Percentiles rank a stretch among this genome's conserved stretches.
phyloP scores from a whole-genome alignment of 2,329 filamentous ascomycete species.

The Cladosporium cucumerinum region DNA sequence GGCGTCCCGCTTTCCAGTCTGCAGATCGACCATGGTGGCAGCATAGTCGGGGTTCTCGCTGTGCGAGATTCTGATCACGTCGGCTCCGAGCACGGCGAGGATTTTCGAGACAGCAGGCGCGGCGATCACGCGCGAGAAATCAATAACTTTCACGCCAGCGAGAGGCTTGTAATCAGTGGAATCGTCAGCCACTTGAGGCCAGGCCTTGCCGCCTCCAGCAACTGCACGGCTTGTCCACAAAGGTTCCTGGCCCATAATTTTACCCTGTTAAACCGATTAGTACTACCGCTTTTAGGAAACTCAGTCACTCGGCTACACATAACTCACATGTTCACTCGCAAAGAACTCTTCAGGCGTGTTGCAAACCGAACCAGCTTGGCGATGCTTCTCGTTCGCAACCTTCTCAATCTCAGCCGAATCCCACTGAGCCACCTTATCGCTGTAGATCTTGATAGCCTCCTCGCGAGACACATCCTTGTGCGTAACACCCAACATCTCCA shows the following conservation, averaged over 20 bases:
- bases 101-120: constrained; percentile 1
- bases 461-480: constrained; percentile 36
- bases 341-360: constrained; percentile 38
- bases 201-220: not conserved
- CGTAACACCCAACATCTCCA: constrained; percentile 34
- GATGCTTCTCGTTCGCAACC: constrained; percentile 41
- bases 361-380: constrained; percentile 43
- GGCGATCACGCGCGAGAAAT: constrained; percentile 5
- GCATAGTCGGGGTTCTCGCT: constrained; percentile 3
- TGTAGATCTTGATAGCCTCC: constrained; percentile 40
- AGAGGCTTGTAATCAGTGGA: constrained; percentile 1
- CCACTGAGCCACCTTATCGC: constrained; percentile 41
- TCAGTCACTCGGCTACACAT: not conserved
- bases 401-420: constrained; percentile 39
- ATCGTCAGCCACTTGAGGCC: not conserved
- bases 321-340: not conserved
- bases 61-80: constrained; percentile 4
- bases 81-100: not conserved
- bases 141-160: not conserved
- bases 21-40: constrained; percentile 1
- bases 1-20: constrained; percentile 1
- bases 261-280: not conserved
- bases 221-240: not conserved
- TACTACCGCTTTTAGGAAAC: not conserved
- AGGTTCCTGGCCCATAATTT: constrained; percentile 6